Evolutionary conservation across 2,329 filamentous ascomycete genomes (phyloP), one percentile per base, ranked within the genome.

Genomic region (Venturia oleaginea): DNA sequence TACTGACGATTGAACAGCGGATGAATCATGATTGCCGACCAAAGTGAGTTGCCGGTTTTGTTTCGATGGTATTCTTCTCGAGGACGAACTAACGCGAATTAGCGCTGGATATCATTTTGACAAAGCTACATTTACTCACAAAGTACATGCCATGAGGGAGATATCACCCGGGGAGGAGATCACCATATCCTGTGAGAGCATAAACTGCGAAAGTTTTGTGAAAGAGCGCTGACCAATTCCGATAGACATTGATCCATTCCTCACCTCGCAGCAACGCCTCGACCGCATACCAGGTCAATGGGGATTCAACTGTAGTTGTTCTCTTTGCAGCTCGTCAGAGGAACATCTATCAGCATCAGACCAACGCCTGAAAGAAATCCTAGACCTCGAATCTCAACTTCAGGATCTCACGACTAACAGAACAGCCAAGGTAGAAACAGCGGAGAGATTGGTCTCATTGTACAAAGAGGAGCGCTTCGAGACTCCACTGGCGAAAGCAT

Each of bases 21-120:
- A 69, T 79, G 62, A 79, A 79, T 64, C 77, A 79, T 66, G 76
- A 75, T 64, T 78, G 77, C 65, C 71, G 72, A 22, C 77, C 76
- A 30, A 78, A 77, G 67, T 74, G 70, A 32, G 59, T 60, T 24
- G n/a, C 13, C 8, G 22, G 22, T 10, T 51, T 13, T 8, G 11
- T 51, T 27, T 27, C 46, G 22, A 15, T 27, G 8, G 13, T 27
- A 1, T 27, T 15, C 13, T 24, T 13, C 43, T 4, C 8, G 43
- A 30, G 10, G 11, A 27, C 10, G 10, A 15, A 43, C 17, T 60
- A 43, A 60, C 10, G n/a, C 24, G 17, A 10, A 27, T 7, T 15
- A 60, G 59, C 67, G 73, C 71, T 43, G 72, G 70, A n/a, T 77
- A 76, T 67, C 74, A 74, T 57, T 75, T 76, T 61, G 74, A 77